Conservation (phyloP, 2,329 filamentous ascomycete species). For the Paraconiothyrium sp. region DNA sequence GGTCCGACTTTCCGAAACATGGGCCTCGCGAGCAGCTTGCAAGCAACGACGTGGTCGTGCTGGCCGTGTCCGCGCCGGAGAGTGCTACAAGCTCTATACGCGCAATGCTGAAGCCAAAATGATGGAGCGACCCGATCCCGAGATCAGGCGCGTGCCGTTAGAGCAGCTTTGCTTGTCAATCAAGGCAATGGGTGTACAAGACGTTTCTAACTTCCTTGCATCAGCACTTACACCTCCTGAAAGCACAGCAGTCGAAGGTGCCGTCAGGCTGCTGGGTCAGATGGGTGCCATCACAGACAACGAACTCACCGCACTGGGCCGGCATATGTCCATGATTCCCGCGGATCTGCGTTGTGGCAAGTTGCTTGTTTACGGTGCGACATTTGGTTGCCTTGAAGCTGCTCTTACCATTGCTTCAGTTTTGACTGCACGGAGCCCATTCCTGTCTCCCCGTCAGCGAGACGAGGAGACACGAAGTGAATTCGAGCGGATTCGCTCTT, state of each 20-base stretch:
- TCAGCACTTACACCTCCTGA: slow-evolving; percentile 91
- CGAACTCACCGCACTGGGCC: slow-evolving; percentile 87
- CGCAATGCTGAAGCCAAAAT: slow-evolving; percentile 79
- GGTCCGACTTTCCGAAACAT: slow-evolving; percentile 92
- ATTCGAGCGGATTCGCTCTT: slow-evolving; percentile 77
- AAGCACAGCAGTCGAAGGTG: slow-evolving; percentile 83
- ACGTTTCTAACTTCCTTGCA: slow-evolving; percentile 82
- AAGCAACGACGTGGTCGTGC: slow-evolving; percentile 94
- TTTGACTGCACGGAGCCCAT: slow-evolving; percentile 87
- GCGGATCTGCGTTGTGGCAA: slow-evolving; percentile 93
- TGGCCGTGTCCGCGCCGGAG: slow-evolving; percentile 88
- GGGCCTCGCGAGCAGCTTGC: slow-evolving; percentile 92
- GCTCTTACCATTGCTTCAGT: slow-evolving; percentile 90
- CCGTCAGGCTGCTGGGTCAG: slow-evolving; percentile 77
- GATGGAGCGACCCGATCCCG: slow-evolving; percentile 93
- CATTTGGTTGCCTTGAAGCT: slow-evolving; percentile 91
- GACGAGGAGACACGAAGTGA: slow-evolving; percentile 85
- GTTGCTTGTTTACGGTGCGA: slow-evolving; percentile 92
- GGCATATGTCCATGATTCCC: slow-evolving; percentile 93
- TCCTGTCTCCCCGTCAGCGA: slow-evolving; percentile 82
- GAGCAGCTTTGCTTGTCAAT: slow-evolving; percentile 96
- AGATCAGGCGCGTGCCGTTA: slow-evolving; percentile 90
- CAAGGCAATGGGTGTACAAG: slow-evolving; percentile 89
- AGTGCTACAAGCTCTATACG: slow-evolving; percentile 96
- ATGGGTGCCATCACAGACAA: slow-evolving; percentile 91